Evolutionary conservation across 1,139 yeast species (phyloP).

Genomic region (Yamadazyma jaroonii): DNA sequence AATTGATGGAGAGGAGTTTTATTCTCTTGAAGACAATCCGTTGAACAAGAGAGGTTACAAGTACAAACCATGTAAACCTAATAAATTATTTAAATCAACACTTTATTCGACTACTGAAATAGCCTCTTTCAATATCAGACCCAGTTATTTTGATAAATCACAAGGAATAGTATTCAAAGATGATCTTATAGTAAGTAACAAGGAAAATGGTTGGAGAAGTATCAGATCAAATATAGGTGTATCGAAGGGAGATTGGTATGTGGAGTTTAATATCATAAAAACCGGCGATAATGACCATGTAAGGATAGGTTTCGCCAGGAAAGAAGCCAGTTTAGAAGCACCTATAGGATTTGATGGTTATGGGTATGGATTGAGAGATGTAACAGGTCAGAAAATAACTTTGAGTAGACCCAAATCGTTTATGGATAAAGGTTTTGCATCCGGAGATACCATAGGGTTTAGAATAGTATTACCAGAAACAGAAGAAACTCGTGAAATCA

Average conservation of each 20-base stretch:
- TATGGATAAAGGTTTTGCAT: constrained; percentile 44
- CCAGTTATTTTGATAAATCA: constrained; percentile 73
- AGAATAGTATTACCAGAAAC: constrained; percentile 66
- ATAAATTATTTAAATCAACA: constrained; percentile 55
- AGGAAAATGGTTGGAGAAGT: constrained; percentile 77
- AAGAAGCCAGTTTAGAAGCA: constrained; percentile 88
- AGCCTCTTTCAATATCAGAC: constrained; percentile 61
- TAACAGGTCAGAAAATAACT: constrained; percentile 75
- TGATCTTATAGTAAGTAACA: constrained; percentile 45
- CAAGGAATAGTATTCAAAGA: constrained; percentile 52
- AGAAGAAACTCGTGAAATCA: constrained; percentile 21
- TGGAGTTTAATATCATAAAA: constrained; percentile 62
- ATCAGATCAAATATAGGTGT: constrained; percentile 73
- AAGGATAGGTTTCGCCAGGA: constrained; percentile 75
- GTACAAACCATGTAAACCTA: constrained; percentile 77
- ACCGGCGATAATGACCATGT: constrained; percentile 48
- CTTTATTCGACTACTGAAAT: constrained; percentile 75
- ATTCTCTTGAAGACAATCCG: constrained; percentile 71
- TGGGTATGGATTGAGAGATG: constrained; percentile 87
- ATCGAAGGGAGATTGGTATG: constrained; percentile 76
- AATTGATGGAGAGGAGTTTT: constrained; percentile 29
- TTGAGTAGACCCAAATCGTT: constrained; percentile 63
- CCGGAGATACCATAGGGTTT: constrained; percentile 85
- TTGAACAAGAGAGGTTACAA: constrained; percentile 78
- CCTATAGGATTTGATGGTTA: constrained; percentile 96